Base-by-base conservation (phyloP, 306 rosid species). In the Quercus bicolor region DNA sequence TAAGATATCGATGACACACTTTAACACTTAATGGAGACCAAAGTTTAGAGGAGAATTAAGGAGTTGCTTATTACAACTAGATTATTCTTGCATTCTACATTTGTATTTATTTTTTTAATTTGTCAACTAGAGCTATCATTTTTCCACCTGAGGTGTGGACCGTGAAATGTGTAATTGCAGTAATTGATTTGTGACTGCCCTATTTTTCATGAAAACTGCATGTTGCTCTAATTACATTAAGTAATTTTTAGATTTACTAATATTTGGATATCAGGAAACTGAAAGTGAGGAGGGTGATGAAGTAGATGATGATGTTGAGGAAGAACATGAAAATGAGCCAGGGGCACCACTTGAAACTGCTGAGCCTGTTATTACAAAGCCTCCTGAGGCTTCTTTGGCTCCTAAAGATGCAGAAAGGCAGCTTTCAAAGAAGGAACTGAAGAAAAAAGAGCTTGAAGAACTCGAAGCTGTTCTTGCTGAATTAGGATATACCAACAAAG, bases 391-490 rank as follows among this genome's bases (percentile, higher is more conserved):
- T 43, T 43, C 86, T 61, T 72, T 28, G 28, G 87, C 80, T 72
- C 84, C 93, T 34, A 89, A 88, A 75, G 97, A 91, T 60, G 59
- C 92, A 6, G 97, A 91, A 78, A 85, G 97, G 74, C 97, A 91
- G 76, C 97, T 91, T 60, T 91, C 97, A 6, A 91, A 91, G 86
- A 91, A 91, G 84, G 97, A 91, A 80, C 77, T 86, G 85, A 91
- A 91, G 89, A 91, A 91, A 68, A 91, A 91, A 75, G 97, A 76
- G n/a, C 97, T 91, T 74, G 88, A 86, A 83, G 97, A 89, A 78
- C 93, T 91, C 69, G 97, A 89, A 0, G 97, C 94, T 64, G 90
- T 90, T 87, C 90, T 91, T 82, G 94, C 94, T 68, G 97, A 91
- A 83, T 80, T 91, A 62, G 97, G 97, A 68, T 83, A 26, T 12